Base-by-base conservation (phyloP, 805 yeast genomes). In the Nakazawaea pomicola region DNA sequence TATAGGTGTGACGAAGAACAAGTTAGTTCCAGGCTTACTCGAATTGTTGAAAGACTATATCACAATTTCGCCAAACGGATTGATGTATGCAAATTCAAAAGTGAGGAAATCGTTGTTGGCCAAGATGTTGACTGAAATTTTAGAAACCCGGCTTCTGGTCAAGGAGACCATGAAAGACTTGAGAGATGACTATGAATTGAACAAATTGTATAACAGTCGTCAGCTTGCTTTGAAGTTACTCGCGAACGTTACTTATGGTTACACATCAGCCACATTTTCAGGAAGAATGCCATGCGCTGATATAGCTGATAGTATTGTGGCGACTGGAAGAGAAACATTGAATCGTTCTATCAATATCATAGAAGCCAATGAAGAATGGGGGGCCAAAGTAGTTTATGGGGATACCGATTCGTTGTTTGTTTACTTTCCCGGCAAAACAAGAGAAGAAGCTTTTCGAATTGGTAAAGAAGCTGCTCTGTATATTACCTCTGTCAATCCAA, bases 281-380 rank as follows among this genome's bases (percentile, higher is more conserved):
- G 99, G 99, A 0, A 67, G 99, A 47, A 93, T 93, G 99, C 98
- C 99, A 0, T 86, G 93, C 52, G 80, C 95, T 0, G 98, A 90
- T 56, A 72, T 93, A 23, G 96, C 99, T 0, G 99, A 93, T 62
- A 83, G 95, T 10, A 87, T 93, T 56, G 99, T 93, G 1, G 78
- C 89, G 17, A 80, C 93, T 0, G 99, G 93, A 0, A 67, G 98
- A 40, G 97, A 91, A 58, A 83, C 88, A 0, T 62, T 93, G 37
- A 80, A 79, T 40, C 69, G 70, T 38, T 83, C 96, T 0, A 80
- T 88, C 20, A 71, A 72, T 1, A 53, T 72, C 36, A 90, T 93
- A 38, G 95, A 89, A 45, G 45, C 46, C 0, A 64, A 72, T 12
- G 56, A 64, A 2, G 55, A 67, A 18, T 86, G 89, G 86, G 89